A percentile compares a stretch with the other conserved stretches of the same genome.
Evolutionary conservation across 2,329 filamentous ascomycete genomes (phyloP).

Genomic region (Chrysosporium queenslandicum): DNA sequence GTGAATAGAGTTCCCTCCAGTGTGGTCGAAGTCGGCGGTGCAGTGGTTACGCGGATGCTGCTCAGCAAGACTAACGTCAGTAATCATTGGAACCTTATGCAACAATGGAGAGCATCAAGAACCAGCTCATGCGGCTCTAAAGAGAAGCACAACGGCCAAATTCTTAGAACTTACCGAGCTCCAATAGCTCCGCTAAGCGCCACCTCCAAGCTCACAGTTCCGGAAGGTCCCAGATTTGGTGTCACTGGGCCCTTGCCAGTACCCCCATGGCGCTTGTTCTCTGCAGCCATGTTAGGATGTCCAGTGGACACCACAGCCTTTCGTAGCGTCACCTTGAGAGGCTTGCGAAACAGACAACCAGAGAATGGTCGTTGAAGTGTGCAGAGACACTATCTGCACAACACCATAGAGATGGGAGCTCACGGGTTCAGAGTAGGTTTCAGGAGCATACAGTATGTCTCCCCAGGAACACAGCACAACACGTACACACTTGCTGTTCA

Average conservation of each 20-base stretch:
- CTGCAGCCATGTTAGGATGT: slow-evolving; percentile 29
- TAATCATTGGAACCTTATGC: not conserved
- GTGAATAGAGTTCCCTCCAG: slow-evolving; percentile 55
- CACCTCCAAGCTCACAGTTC: slow-evolving; percentile 43
- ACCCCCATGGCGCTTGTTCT: slow-evolving; percentile 48
- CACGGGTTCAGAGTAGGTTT: not conserved
- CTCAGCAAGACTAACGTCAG: not conserved
- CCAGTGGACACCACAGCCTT: slow-evolving; percentile 10
- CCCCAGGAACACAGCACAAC: not conserved
- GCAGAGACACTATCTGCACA: not conserved
- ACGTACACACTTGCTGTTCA: not conserved
- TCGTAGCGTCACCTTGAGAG: slow-evolving; percentile 11
- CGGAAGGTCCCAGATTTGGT: slow-evolving; percentile 32
- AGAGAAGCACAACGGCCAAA: no score
- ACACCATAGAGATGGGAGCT: slow-evolving; percentile 3
- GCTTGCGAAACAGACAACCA: not conserved
- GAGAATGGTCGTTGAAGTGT: not conserved
- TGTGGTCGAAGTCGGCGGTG: slow-evolving; percentile 40
- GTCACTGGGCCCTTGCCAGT: slow-evolving; percentile 40
- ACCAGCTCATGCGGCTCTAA: no score
- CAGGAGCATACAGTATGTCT: not conserved
- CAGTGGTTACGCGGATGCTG: slow-evolving; percentile 51
- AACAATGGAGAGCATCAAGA: no score
- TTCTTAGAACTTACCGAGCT: slow-evolving; percentile 50
- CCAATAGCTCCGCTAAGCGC: slow-evolving; percentile 52